Base-by-base conservation (phyloP, 495 filamentous ascomycete species). In the Aspergillus bertholletiae region DNA sequence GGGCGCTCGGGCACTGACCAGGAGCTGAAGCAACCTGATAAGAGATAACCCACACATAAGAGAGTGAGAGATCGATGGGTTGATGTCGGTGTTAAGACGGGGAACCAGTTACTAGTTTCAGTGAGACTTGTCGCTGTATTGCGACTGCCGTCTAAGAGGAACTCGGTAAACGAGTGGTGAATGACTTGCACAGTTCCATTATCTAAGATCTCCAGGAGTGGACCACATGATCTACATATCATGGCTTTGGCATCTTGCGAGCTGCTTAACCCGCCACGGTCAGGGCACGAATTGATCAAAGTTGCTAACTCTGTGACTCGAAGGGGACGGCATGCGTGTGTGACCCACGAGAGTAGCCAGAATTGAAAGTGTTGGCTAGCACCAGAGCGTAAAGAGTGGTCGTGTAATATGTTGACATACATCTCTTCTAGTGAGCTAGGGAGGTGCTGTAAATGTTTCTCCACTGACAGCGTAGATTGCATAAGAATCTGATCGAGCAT, bases 101-200 rank as follows among this genome's bases (percentile, higher is more conserved):
- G 27, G n/a, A 54, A 46, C 15, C n/a, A 17, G 32, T 17, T 26
- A 9, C 15, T 5, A 18, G 3, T 2, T 46, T 11, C 20, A 9
- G 1, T 9, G 3, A 9, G 27, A 9, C 27, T 28, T 28, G 9
- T 5, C 27, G 6, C 17, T 22, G 51, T 24, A 17, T 17, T 23
- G 37, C 23, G 37, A 20, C 30, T 54, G 12, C 15, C 7, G 30
- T 54, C 30, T 0, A 24, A 17, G n/a, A 81, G 64, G 62, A 72
- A 81, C 55, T 81, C 80, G 2, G 77, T 80, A 23, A 83, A 69
- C 6, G 77, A 79, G 60, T 82, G 80, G 49, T 83, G 80, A 13
- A 83, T 69, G 3, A 81, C 67, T n/a, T 55, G 68, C 8, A 82
- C 61, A 0, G 72, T 75, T 49, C 79, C 78, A 51, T 83, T 75